These are phyloP conservation scores for Candida parachauliodes DNA, from an alignment of 805 yeast species.

Conservation along the genomic window DNA sequence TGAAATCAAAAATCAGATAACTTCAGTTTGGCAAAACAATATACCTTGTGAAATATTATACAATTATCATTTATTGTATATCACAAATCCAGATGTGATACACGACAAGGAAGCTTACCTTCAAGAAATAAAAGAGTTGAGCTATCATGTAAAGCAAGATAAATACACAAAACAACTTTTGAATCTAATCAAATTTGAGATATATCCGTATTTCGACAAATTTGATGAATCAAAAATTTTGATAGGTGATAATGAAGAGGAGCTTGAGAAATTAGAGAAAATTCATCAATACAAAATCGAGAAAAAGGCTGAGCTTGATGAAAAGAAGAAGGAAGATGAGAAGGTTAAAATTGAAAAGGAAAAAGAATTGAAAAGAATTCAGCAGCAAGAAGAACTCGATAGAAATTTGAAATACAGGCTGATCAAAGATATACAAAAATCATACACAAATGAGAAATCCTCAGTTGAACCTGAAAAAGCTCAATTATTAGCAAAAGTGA, in stretches of 20 bases:
- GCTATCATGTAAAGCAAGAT: slow-evolving; percentile 8
- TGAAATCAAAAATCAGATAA: slow-evolving; percentile 6
- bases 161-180: slow-evolving; percentile 21
- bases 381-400: slow-evolving; percentile 14
- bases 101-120: slow-evolving; percentile 11
- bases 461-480: slow-evolving; percentile 1
- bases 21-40: slow-evolving; percentile 8
- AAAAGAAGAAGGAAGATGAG: slow-evolving; percentile 10
- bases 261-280: slow-evolving; percentile 12
- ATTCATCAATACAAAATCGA: slow-evolving; percentile 10
- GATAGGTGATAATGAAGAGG: slow-evolving; percentile 14
- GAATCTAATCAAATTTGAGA: slow-evolving; percentile 33
- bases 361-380: slow-evolving; percentile 8
- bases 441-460: slow-evolving; percentile 7
- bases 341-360: slow-evolving; percentile 10
- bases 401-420: slow-evolving; percentile 20
- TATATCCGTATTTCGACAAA: slow-evolving; percentile 28
- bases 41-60: slow-evolving; percentile 33
- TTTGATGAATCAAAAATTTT: slow-evolving; percentile 25
- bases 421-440: slow-evolving; percentile 17
- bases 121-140: slow-evolving; percentile 9
- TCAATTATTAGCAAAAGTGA: slow-evolving; percentile 15
- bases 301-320: not conserved
- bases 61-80: slow-evolving; percentile 27
- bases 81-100: slow-evolving; percentile 20